These are phyloP conservation scores for Exophiala mesophila DNA, from an alignment of 2,329 filamentous ascomycete genomes.

Conservation along the genomic window DNA sequence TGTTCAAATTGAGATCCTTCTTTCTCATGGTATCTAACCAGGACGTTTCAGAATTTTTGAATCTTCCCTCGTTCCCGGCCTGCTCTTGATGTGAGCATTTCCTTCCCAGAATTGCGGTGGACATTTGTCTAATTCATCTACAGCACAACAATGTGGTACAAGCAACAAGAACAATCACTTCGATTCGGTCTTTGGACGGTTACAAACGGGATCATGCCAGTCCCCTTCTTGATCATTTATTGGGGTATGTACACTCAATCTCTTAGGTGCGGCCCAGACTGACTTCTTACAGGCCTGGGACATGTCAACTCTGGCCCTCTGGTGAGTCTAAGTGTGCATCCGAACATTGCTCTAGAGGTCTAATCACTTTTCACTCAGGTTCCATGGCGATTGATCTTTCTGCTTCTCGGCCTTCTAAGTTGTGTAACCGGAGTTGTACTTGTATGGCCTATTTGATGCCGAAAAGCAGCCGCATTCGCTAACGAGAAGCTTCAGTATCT, in stretches of 20 bases:
- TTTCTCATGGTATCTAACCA: no score
- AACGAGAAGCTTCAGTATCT: constrained; percentile 27
- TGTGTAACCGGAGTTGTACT: constrained; percentile 21
- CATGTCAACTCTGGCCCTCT: constrained; percentile 5
- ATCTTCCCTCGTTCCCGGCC: constrained; percentile 5
- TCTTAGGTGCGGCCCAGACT: neutral
- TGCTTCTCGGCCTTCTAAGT: constrained; percentile 32
- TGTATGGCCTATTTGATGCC: constrained; percentile 44
- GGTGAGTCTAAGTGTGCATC: neutral
- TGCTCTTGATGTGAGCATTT: constrained; percentile 5
- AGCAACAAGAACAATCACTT: constrained; percentile 56
- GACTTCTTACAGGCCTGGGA: constrained; percentile 5
- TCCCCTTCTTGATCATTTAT: constrained; percentile 51
- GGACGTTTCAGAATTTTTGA: constrained; percentile 1
- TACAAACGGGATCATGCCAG: constrained; percentile 55
- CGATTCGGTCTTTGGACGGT: constrained; percentile 56
- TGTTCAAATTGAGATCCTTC: neutral
- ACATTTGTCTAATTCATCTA: constrained; percentile 49
- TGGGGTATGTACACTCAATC: constrained; percentile 35
- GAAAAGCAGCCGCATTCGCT: constrained; percentile 17
- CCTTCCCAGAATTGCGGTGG: neutral
- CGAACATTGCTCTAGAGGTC: no score
- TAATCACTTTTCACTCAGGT: neutral
- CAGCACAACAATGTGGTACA: constrained; percentile 46
- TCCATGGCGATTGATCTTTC: constrained; percentile 48